Evolutionary conservation across 1,139 yeast species (phyloP), one percentile per base, ranked within the genome.

Genomic region (Scheffersomyces insectosa): DNA sequence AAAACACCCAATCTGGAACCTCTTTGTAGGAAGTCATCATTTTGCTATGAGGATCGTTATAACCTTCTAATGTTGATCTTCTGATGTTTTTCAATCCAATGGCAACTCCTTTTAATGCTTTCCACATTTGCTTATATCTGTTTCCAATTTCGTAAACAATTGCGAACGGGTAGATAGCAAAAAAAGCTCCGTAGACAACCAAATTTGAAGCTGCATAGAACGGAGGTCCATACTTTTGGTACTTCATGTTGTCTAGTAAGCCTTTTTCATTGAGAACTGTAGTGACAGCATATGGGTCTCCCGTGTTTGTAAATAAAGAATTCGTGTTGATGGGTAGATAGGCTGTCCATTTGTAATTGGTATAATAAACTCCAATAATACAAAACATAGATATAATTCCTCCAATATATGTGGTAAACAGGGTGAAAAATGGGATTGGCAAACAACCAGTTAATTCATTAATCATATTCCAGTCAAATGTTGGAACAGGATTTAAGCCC

Each of bases 141-240:
- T 41, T 36, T 5, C 36, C 36, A 9, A 42, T 28, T 38, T 49
- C 55, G 34, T 46, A 53, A 9, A 50, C 15, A 15, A 52, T 33
- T 3, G 47, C 45, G 39, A 54, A 52, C 1, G 61, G 60, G 39
- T 54, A 56, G 16, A 54, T 11, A 9, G 54, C 52, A 33, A 56
- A 50, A 20, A 49, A 50, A 2, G 57, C 47, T 6, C 57, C 58
- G 37, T 52, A 56, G 3, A 41, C 41, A 12, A 56, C 52, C 48
- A 56, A 47, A 36, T 47, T 48, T 6, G 66, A 72, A 5, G 75
- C 74, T 1, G 70, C 50, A 43, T 68, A 70, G 49, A 60, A 70
- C 39, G 75, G 73, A 1, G 82, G 82, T 1, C 78, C 52, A 60
- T 53, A 11, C 47, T 62, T 48, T 11, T 51, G 40, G 42, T 56